These are phyloP conservation scores for Penicillium odoratum DNA, from an alignment of 495 filamentous ascomycete species.

Conservation along the genomic window DNA sequence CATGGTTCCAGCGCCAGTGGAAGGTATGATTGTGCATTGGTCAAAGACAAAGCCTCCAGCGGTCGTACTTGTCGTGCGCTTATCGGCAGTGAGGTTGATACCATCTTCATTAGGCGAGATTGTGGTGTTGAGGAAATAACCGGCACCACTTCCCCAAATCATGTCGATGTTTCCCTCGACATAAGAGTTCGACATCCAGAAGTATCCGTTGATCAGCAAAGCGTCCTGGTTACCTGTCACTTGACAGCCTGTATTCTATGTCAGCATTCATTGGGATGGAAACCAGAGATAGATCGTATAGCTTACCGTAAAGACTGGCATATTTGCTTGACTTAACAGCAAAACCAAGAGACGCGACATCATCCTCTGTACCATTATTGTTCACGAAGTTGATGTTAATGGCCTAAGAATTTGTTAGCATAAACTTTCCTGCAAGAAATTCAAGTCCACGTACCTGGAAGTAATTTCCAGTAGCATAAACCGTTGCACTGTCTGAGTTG, in stretches of 20 bases:
- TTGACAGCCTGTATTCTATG: constrained; percentile 6
- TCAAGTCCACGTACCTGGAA: constrained; percentile 1
- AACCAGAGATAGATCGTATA: not conserved
- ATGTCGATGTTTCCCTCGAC: constrained; percentile 19
- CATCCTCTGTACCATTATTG: constrained; percentile 11
- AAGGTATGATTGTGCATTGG: constrained; percentile 12
- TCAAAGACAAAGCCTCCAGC: constrained; percentile 19
- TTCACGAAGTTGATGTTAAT: constrained; percentile 17
- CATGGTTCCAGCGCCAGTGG: constrained; percentile 5
- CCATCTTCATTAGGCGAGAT: constrained; percentile 43
- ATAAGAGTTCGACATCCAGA: constrained; percentile 14
- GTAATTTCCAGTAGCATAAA: constrained; percentile 16
- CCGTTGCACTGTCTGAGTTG: constrained; percentile 13
- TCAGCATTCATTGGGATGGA: not conserved
- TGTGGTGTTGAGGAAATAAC: constrained; percentile 61
- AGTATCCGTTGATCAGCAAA: constrained; percentile 14
- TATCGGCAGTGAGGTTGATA: constrained; percentile 47
- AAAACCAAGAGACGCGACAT: constrained; percentile 11
- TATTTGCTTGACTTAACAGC: constrained; percentile 17
- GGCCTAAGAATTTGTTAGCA: not conserved
- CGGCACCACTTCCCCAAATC: constrained; percentile 17
- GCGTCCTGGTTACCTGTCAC: constrained; percentile 17
- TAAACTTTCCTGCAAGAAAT: not conserved
- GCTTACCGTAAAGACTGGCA: constrained; percentile 13
- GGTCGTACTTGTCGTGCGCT: constrained; percentile 12